Percentiles rank a stretch among this genome's conserved stretches.
phyloP scores from a whole-genome alignment of 352 stramenopile genomes.

The Phytophthora fragariae region DNA sequence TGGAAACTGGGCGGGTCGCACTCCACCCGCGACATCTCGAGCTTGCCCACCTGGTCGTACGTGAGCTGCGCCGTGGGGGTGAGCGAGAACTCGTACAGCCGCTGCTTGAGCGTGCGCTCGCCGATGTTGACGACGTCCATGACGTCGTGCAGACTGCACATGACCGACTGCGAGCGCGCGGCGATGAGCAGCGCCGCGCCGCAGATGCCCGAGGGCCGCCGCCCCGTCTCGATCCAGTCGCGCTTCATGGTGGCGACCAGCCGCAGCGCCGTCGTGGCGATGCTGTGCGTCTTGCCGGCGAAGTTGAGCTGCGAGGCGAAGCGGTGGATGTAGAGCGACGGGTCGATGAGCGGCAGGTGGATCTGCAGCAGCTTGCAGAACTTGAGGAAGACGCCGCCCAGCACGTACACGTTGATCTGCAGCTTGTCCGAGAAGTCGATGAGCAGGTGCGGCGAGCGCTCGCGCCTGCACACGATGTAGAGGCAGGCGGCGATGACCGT shows the following conservation, averaged over 20 bases:
- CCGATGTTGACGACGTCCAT: conserved; percentile 96
- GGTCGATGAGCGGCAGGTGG: conserved; percentile 98
- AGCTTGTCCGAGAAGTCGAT: conserved; percentile 99
- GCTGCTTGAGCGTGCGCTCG: conserved; percentile 96
- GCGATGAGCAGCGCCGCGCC: conserved; percentile 97
- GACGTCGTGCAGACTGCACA: conserved; percentile 84
- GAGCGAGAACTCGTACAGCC: conserved; percentile 97
- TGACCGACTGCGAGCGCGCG: conserved; percentile 95
- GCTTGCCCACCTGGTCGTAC: conserved; percentile 95
- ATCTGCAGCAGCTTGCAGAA: conserved; percentile 95
- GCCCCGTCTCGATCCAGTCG: conserved; percentile 99
- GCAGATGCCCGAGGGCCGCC: conserved; percentile 97
- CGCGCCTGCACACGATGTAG: conserved; percentile 98
- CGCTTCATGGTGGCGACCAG: conserved; percentile 98
- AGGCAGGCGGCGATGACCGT: conserved; percentile 98
- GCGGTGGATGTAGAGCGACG: conserved; percentile 98
- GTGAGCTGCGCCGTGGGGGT: conserved; percentile 96
- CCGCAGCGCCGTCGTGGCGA: conserved; percentile 95
- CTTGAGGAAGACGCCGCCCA: conserved; percentile 89
- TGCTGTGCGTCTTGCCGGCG: conserved; percentile 92
- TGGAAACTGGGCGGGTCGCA: conserved; percentile 92
- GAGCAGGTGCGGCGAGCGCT: conserved; percentile 98
- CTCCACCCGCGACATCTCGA: conserved; percentile 89
- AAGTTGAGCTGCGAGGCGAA: conserved; percentile 99
- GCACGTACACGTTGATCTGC: conserved; percentile 94